A percentile compares a stretch with the other conserved stretches of the same genome.
These are phyloP conservation scores for Metschnikowia drakensbergensis DNA, from an alignment of 805 yeast genomes.

Conservation along the genomic window DNA sequence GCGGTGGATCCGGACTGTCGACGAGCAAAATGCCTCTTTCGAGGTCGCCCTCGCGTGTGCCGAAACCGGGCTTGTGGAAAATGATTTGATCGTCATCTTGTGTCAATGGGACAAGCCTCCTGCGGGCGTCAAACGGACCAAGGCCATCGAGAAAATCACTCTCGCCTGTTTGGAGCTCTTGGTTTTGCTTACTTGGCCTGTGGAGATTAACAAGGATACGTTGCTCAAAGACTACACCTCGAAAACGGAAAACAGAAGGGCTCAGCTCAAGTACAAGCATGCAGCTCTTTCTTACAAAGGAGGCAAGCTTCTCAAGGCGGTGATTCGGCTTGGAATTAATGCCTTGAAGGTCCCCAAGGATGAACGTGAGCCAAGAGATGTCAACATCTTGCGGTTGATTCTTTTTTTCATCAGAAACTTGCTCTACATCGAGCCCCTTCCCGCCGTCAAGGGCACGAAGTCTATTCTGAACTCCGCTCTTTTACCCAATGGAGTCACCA, in stretches of 20 bases:
- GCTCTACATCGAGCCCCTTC: constrained; percentile 71
- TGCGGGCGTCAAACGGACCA: constrained; percentile 19
- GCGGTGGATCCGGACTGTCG: constrained; percentile 82
- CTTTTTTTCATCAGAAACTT: constrained; percentile 74
- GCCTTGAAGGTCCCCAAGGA: constrained; percentile 47
- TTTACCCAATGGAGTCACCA: constrained; percentile 54
- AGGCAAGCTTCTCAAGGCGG: constrained; percentile 65
- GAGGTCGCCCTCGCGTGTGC: constrained; percentile 88
- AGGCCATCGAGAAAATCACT: constrained; percentile 55
- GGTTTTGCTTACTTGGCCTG: constrained; percentile 84
- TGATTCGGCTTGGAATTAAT: constrained; percentile 64
- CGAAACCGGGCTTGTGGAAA: constrained; percentile 66
- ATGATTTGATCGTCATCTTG: constrained; percentile 72
- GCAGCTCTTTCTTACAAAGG: constrained; percentile 52
- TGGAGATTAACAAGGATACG: constrained; percentile 54
- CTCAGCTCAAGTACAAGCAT: constrained; percentile 68
- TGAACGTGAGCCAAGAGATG: constrained; percentile 68
- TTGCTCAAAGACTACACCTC: constrained; percentile 47
- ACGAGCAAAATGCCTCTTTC: constrained; percentile 63
- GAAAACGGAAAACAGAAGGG: constrained; percentile 47
- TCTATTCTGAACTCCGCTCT: constrained; percentile 33
- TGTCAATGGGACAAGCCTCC: constrained; percentile 61
- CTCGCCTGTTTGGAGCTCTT: constrained; percentile 72
- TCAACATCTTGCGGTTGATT: constrained; percentile 66
- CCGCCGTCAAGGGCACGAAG: constrained; percentile 44